phyloP scores from a whole-genome alignment of 129 eudicot genomes.

The Lonicera japonica region DNA sequence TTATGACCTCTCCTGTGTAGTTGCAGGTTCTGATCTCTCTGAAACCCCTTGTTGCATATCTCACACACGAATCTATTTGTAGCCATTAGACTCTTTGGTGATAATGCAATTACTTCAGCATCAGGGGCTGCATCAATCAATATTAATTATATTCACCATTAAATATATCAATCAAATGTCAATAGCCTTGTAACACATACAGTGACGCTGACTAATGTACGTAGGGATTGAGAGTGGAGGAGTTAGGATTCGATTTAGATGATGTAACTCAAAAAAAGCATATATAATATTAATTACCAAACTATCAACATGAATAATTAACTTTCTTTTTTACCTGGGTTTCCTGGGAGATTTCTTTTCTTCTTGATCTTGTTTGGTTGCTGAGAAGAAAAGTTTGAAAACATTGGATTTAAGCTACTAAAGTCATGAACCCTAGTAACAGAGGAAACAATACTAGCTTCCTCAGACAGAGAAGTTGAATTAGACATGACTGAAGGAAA shows the following conservation, averaged over 20 bases:
- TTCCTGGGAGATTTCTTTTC: slow-evolving; percentile 83
- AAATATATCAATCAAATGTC: too few species aligned
- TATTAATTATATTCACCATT: too few species aligned
- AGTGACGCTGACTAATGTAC: too few species aligned
- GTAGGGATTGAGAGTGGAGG: too few species aligned
- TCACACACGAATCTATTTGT: slow-evolving; percentile 91
- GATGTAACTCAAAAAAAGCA: too few species aligned
- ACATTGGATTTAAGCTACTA: slow-evolving; percentile 42
- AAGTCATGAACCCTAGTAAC: slow-evolving; percentile 35
- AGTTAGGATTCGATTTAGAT: too few species aligned
- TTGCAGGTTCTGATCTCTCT: slow-evolving; percentile 84
- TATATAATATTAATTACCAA: too few species aligned
- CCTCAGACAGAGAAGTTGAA: slow-evolving; percentile 54
- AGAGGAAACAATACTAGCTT: slow-evolving; percentile 45
- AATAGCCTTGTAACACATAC: too few species aligned
- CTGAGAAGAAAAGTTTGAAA: slow-evolving; percentile 30
- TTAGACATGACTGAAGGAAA: slow-evolving; percentile 55
- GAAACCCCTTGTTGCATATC: slow-evolving; percentile 96
- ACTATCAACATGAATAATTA: neutral
- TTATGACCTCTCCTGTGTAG: slow-evolving; percentile 93
- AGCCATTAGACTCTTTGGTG: slow-evolving; percentile 74
- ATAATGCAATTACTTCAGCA: slow-evolving; percentile 86
- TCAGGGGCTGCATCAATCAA: slow-evolving; percentile 49
- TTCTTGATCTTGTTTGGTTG: slow-evolving; percentile 73
- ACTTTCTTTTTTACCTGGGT: slow-evolving; percentile 50